Evolutionary conservation across 2,329 filamentous ascomycete species (phyloP), one percentile per base, ranked within the genome.

Genomic region (Ustulina deusta): DNA sequence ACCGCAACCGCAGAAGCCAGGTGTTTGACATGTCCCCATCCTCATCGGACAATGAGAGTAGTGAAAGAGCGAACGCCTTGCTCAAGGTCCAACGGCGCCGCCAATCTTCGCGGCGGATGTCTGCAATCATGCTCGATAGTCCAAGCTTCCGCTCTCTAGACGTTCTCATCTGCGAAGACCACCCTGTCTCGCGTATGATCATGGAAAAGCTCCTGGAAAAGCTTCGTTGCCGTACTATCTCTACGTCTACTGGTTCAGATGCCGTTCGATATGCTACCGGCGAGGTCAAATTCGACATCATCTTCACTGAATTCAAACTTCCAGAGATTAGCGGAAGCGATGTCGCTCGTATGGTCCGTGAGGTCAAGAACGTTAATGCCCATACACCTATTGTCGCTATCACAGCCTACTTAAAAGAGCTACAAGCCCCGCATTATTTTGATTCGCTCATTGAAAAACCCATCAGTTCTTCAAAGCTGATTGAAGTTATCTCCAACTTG

Each of bases 171-270:
- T 98, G 96, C 78, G 96, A 99, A 81, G 96, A 99, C 75, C 96
- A 99, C 78, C 96, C 96, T 0, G 95, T 99, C 3, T 97, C 96
- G 6, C 89, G 95, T 25, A 90, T 99, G 83, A 95, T 99, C n/a
- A 98, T 99, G 95, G 96, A 99, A 78, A 96, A 97, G 74, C 83
- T 99, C 7, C 86, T 99, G 60, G 96, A 99, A 79, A 99, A 98
- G 81, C 84, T 98, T 40, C 91, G 93, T 40, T 99, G 96, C 76
- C 92, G 96, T 48, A 97, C 95, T 9, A 96, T 99, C 75, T 94
- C 93, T 2, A 95, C 96, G 4, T 87, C 91, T 2, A 97, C 94
- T 73, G 96, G 96, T 0, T 91, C 93, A 0, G 96, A 99, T 77
- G 96, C 95, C 11, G 91, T 97, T 74, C 90, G 95, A 25, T 97